A percentile compares a stretch with the other conserved stretches of the same genome.
These are phyloP conservation scores for Kernera saxatilis DNA, from an alignment of 345 rosid species.

Conservation along the genomic window DNA sequence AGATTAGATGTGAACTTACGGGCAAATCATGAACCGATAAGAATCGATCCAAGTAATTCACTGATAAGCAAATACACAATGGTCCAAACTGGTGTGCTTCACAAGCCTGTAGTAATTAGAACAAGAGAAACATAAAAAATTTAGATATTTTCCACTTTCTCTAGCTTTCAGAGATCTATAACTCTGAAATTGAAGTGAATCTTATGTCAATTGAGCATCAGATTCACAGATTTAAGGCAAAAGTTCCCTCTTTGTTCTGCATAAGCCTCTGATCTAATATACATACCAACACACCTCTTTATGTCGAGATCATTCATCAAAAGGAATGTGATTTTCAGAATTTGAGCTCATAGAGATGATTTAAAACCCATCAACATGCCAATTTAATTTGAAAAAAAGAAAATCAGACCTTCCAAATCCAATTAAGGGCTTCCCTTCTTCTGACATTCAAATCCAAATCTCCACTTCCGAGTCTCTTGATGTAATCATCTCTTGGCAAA, in stretches of 20 bases:
- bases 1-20: conserved; percentile 40
- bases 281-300: background rate
- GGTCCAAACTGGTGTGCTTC: conserved; percentile 55
- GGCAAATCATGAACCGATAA: conserved; percentile 57
- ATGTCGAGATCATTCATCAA: conserved; percentile 16
- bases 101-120: conserved; percentile 42
- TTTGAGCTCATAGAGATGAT: background rate
- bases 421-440: conserved; percentile 58
- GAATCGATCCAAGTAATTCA: conserved; percentile 74
- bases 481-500: conserved; percentile 50
- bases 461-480: conserved; percentile 47
- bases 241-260: background rate
- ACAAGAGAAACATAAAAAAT: background rate
- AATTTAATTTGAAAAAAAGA: background rate
- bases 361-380: background rate
- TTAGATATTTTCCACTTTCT: background rate
- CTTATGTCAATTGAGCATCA: background rate
- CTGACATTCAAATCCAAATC: conserved; percentile 48
- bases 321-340: conserved; percentile 3
- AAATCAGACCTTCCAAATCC: conserved; percentile 61
- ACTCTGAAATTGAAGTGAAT: background rate
- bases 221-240: conserved; percentile 8
- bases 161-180: conserved; percentile 7
- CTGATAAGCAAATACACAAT: conserved; percentile 44
- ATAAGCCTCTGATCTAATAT: conserved; percentile 9